These are phyloP conservation scores for Ministeria vibrans DNA, from an alignment of 78 protist species.

Conservation along the genomic window DNA sequence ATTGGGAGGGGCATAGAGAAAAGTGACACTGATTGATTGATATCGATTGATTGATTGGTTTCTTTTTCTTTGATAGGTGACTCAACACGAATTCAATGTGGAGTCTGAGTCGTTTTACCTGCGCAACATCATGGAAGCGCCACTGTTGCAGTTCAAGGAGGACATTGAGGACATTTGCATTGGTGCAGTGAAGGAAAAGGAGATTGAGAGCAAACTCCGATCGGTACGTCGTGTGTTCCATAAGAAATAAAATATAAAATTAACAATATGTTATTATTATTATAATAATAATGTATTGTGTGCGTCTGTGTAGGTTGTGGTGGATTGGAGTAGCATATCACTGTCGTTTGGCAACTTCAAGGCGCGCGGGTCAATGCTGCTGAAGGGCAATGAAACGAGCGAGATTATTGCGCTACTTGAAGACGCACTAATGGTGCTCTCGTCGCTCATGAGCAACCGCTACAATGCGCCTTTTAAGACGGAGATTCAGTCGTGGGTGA, in stretches of 20 bases:
- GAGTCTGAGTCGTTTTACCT: slow-evolving; percentile 50
- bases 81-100: slow-evolving; percentile 4
- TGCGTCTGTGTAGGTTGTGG: too few relatives aligned
- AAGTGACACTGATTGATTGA: too few relatives aligned
- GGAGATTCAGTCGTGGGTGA: slow-evolving; percentile 28
- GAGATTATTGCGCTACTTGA: slow-evolving; percentile 63
- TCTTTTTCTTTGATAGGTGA: too few relatives aligned
- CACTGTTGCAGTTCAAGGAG: slow-evolving; percentile 33
- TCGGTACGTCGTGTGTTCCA: too few relatives aligned
- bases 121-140: slow-evolving; percentile 36
- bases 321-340: too few relatives aligned
- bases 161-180: slow-evolving; percentile 68
- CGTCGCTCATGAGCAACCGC: slow-evolving; percentile 52
- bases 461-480: slow-evolving; percentile 61
- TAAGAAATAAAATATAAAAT: too few relatives aligned
- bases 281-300: too few relatives aligned
- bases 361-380: slow-evolving; percentile 53
- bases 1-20: too few relatives aligned
- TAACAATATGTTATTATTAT: too few relatives aligned
- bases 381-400: slow-evolving; percentile 36
- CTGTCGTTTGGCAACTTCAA: too few relatives aligned
- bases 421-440: slow-evolving; percentile 56
- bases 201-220: slow-evolving; percentile 59
- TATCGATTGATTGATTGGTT: too few relatives aligned
- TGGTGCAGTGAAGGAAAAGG: slow-evolving; percentile 59